These are phyloP conservation scores for Colletotrichum lindemuthianum DNA, from an alignment of 2,329 filamentous ascomycete genomes.

Conservation along the genomic window DNA sequence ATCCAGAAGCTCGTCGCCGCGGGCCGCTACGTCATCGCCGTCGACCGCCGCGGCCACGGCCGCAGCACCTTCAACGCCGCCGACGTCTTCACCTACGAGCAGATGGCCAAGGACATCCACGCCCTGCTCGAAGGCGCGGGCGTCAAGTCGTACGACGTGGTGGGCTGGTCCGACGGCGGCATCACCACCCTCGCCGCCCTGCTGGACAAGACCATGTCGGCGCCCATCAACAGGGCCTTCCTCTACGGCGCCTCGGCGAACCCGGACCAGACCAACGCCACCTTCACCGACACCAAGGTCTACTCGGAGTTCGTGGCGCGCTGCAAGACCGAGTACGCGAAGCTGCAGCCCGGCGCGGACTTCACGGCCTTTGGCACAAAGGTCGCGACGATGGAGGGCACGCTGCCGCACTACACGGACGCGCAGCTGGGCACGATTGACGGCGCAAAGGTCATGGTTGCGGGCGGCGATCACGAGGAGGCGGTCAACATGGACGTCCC, in stretches of 20 bases:
- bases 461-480: conserved; percentile 48
- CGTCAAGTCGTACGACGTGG: conserved; percentile 45
- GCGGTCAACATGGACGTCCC: conserved; percentile 51
- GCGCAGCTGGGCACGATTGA: conserved; percentile 43
- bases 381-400: conserved; percentile 49
- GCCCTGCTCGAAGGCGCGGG: conserved; percentile 44
- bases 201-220: conserved; percentile 43
- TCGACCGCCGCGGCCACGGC: conserved; percentile 54
- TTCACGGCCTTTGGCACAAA: conserved; percentile 50
- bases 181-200: conserved; percentile 50
- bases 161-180: conserved; percentile 55
- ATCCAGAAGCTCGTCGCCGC: conserved; percentile 46
- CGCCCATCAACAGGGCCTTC: conserved; percentile 51
- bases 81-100: conserved; percentile 51
- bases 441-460: conserved; percentile 44
- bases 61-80: conserved; percentile 48
- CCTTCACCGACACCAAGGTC: conserved; percentile 41
- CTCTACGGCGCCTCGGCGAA: conserved; percentile 49
- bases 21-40: conserved; percentile 50
- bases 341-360: conserved; percentile 47
- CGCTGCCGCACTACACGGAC: conserved; percentile 46
- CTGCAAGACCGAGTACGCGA: conserved; percentile 48
- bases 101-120: conserved; percentile 49
- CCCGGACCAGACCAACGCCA: conserved; percentile 48
- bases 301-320: conserved; percentile 45